Evolutionary conservation across 1,139 yeast species (phyloP).

Genomic region (Candida sanyaensis): DNA sequence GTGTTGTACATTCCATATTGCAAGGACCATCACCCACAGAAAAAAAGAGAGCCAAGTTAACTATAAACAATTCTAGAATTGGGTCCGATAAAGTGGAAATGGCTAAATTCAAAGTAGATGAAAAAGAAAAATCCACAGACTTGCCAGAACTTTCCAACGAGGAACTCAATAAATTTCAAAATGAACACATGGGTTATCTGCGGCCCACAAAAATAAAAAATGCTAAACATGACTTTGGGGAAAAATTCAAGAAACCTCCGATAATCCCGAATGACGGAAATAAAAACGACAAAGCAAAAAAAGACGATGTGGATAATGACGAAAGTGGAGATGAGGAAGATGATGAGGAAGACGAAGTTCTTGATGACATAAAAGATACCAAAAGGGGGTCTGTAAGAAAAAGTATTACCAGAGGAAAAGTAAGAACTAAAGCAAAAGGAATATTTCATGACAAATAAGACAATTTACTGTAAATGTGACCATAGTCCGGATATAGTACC

Average conservation of each 20-base stretch:
- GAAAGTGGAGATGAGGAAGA: slow-evolving; percentile 3
- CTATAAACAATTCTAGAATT: neutral
- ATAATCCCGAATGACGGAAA: neutral
- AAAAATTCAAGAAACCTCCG: neutral
- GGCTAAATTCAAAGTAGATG: neutral
- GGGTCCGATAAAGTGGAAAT: neutral
- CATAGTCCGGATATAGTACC: no score
- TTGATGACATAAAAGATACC: neutral
- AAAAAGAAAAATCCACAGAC: neutral
- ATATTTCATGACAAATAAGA: slow-evolving; percentile 6
- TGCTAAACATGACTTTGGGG: slow-evolving; percentile 9
- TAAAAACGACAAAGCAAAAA: neutral
- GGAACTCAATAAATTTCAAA: neutral
- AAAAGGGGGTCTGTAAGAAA: neutral
- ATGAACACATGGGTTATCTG: slow-evolving; percentile 14
- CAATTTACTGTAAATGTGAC: neutral
- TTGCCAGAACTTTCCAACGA: neutral
- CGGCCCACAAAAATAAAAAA: slow-evolving; percentile 13
- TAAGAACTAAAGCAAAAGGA: neutral
- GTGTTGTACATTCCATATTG: slow-evolving; percentile 11
- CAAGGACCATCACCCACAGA: slow-evolving; percentile 13
- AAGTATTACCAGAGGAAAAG: neutral
- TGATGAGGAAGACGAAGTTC: slow-evolving; percentile 3
- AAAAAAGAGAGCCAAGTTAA: slow-evolving; percentile 6
- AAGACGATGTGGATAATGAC: slow-evolving; percentile 5